These are phyloP conservation scores for Dimargaris xerosporica DNA, from an alignment of 192 early-diverging fungal genomes.

Conservation along the genomic window DNA sequence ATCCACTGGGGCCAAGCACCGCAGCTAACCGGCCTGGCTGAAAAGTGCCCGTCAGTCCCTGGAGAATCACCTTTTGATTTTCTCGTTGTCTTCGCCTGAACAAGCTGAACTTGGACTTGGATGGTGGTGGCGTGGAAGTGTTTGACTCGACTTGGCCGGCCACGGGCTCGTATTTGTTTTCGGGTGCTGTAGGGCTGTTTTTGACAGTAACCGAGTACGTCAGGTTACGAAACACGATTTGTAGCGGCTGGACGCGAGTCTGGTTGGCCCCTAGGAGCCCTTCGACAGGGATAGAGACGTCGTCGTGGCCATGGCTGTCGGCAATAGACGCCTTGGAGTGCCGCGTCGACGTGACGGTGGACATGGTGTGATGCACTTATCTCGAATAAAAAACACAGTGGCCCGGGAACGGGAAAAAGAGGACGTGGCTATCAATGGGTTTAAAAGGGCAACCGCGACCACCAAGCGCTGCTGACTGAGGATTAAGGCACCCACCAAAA, in stretches of 20 bases:
- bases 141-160: not conserved
- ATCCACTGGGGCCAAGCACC: conserved; percentile 47
- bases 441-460: too few species aligned
- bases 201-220: conserved; percentile 24
- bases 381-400: too few species aligned
- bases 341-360: too few species aligned
- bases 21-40: conserved; percentile 38
- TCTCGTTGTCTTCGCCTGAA: not conserved
- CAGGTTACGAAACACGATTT: conserved; percentile 23
- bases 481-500: too few species aligned
- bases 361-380: too few species aligned
- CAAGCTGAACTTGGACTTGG: not conserved
- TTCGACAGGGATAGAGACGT: not conserved
- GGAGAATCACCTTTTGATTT: conserved; percentile 18
- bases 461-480: too few species aligned
- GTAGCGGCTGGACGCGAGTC: conserved; percentile 14
- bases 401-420: too few species aligned
- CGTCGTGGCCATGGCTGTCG: not conserved
- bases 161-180: not conserved
- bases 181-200: not conserved
- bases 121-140: conserved; percentile 6
- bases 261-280: not conserved
- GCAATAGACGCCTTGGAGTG: not conserved
- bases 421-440: too few species aligned
- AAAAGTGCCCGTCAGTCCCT: conserved; percentile 22